Evolutionary conservation across 371 early-diverging fungal genomes (phyloP).

Genomic region (Apophysomyces variabilis): DNA sequence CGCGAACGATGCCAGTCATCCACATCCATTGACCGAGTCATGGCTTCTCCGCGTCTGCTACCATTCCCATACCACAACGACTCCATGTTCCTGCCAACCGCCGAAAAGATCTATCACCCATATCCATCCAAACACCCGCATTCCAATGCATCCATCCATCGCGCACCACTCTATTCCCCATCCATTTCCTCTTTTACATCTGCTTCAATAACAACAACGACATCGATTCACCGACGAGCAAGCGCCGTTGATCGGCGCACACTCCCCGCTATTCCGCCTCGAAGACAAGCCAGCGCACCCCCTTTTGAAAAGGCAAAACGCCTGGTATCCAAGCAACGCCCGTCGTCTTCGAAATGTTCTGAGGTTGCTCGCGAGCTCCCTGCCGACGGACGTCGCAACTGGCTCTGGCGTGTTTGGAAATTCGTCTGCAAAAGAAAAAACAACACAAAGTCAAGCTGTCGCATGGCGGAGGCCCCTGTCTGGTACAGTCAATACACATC

Average conservation of each 20-base stretch:
- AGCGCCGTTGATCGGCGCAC: constrained; percentile 19
- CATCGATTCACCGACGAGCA: neutral
- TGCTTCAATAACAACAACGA: neutral
- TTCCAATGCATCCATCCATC: neutral
- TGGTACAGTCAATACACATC: constrained; percentile 30
- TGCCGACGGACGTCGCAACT: constrained; percentile 4
- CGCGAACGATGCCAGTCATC: constrained; percentile 19
- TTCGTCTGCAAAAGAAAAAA: constrained; percentile 2
- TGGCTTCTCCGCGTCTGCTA: constrained; percentile 25
- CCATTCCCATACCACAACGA: constrained; percentile 40
- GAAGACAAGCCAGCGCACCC: constrained; percentile 24
- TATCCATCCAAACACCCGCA: neutral
- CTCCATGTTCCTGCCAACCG: constrained; percentile 28
- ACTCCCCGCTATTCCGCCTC: constrained; percentile 6
- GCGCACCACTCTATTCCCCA: neutral
- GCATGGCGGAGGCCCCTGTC: constrained; percentile 19
- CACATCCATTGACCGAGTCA: constrained; percentile 22
- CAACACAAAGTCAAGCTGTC: neutral
- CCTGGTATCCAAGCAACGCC: constrained; percentile 4
- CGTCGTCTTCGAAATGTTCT: neutral
- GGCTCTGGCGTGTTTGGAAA: constrained; percentile 8
- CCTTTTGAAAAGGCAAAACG: constrained; percentile 14
- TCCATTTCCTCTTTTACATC: neutral
- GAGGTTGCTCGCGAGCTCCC: neutral
- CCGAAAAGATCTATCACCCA: constrained; percentile 18